Conservation (phyloP, 305 asterid species). For the Solanum hybrid region DNA sequence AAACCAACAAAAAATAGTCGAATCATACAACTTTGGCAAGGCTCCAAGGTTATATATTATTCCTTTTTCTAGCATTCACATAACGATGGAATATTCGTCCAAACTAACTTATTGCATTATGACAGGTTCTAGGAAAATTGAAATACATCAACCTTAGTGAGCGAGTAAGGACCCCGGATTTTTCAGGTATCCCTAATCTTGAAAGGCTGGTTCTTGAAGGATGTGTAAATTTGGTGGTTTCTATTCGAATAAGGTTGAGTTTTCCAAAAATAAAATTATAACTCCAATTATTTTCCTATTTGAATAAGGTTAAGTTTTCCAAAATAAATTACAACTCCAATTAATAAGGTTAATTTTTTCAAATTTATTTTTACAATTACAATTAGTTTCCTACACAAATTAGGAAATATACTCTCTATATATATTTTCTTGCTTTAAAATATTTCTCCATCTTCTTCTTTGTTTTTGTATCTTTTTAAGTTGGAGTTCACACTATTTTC, state of each 20-base stretch:
- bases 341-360: too few species aligned
- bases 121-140: not conserved
- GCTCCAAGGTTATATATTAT: not conserved
- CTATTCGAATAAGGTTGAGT: not conserved
- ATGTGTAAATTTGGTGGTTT: not conserved
- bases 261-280: too few species aligned
- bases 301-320: too few species aligned
- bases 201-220: slow-evolving; percentile 1
- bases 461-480: too few species aligned
- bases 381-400: too few species aligned
- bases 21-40: slow-evolving; percentile 1
- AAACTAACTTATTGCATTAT: not conserved
- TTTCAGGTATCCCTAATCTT: not conserved
- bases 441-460: too few species aligned
- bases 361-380: too few species aligned
- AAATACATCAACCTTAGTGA: not conserved
- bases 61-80: not conserved
- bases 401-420: too few species aligned
- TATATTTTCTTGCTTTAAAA: too few species aligned
- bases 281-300: too few species aligned
- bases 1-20: not conserved
- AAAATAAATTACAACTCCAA: too few species aligned
- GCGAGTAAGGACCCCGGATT: not conserved
- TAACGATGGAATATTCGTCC: not conserved
- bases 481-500: too few species aligned